Conservation (phyloP, 129 eudicot species). For the Cynara cardunculus region DNA sequence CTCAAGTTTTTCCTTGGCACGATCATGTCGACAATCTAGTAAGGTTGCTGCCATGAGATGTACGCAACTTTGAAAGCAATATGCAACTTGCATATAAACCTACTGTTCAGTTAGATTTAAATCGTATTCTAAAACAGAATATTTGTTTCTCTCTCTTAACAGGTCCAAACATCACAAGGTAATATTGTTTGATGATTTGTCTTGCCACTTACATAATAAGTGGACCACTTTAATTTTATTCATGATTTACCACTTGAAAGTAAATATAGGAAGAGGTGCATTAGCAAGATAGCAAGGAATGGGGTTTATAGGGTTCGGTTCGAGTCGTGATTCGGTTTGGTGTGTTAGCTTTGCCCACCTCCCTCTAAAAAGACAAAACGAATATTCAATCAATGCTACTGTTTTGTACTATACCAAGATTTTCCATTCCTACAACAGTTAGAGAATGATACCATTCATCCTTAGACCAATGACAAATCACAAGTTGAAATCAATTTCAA, state of each 20-base stretch:
- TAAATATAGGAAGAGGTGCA: not conserved
- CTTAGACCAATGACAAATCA: not conserved
- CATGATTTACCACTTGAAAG: no score
- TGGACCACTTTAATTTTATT: not conserved
- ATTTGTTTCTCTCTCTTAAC: no score
- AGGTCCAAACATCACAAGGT: no score
- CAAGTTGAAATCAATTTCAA: not conserved
- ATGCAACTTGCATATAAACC: not conserved
- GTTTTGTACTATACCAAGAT: not conserved
- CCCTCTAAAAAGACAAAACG: not conserved
- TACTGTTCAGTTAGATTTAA: no score
- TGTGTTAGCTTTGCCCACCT: not conserved
- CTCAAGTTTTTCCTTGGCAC: not conserved
- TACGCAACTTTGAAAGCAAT: not conserved
- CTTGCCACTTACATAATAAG: not conserved
- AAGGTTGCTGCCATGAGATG: not conserved
- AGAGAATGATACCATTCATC: not conserved
- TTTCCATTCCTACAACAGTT: conserved; percentile 7
- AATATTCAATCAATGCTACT: not conserved
- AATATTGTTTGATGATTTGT: no score
- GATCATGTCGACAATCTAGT: not conserved
- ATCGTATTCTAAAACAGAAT: not conserved
- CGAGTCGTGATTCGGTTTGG: not conserved
- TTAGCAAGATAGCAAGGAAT: not conserved
- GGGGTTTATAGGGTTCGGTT: not conserved